A percentile compares a stretch with the other conserved stretches of the same genome.
phyloP scores from a whole-genome alignment of 139 green algal species.

The Spirogloea muscicola region DNA sequence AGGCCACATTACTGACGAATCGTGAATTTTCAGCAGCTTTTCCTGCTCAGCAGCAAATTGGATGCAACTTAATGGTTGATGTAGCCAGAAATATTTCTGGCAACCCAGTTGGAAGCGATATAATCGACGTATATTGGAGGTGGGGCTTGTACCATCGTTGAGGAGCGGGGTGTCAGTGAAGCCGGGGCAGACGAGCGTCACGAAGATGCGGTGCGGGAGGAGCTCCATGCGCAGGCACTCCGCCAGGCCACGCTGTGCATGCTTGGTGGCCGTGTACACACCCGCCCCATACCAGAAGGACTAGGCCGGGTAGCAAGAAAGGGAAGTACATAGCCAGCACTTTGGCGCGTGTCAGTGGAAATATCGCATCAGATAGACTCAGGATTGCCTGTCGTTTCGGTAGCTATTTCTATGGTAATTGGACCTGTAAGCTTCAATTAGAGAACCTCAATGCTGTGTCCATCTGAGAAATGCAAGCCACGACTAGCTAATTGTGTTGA shows the following conservation, averaged over 20 bases:
- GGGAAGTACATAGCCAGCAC: too few relatives aligned
- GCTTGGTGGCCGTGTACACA: constrained; percentile 44
- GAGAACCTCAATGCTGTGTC: background rate
- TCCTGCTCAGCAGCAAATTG: too few relatives aligned
- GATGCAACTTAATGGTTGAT: too few relatives aligned
- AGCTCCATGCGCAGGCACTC: constrained; percentile 40
- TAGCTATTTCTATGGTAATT: background rate
- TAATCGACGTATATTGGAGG: too few relatives aligned
- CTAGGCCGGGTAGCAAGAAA: too few relatives aligned
- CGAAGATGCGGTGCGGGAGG: constrained; percentile 15
- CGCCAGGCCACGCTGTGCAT: constrained; percentile 32
- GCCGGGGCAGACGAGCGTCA: constrained; percentile 30
- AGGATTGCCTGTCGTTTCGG: too few relatives aligned
- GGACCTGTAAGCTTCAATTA: background rate
- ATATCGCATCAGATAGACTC: background rate
- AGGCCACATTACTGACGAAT: too few relatives aligned
- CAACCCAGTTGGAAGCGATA: too few relatives aligned
- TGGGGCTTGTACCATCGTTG: background rate
- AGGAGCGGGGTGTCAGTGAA: constrained; percentile 48
- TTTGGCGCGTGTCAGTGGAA: too few relatives aligned
- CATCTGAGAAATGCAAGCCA: too few relatives aligned
- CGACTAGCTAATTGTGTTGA: too few relatives aligned
- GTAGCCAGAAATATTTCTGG: background rate
- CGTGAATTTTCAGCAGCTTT: too few relatives aligned
- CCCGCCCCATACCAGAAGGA: constrained; percentile 38